Evolutionary conservation across 176 grass and related monocot species (phyloP).

Genomic region (Melocanna baccifera): DNA sequence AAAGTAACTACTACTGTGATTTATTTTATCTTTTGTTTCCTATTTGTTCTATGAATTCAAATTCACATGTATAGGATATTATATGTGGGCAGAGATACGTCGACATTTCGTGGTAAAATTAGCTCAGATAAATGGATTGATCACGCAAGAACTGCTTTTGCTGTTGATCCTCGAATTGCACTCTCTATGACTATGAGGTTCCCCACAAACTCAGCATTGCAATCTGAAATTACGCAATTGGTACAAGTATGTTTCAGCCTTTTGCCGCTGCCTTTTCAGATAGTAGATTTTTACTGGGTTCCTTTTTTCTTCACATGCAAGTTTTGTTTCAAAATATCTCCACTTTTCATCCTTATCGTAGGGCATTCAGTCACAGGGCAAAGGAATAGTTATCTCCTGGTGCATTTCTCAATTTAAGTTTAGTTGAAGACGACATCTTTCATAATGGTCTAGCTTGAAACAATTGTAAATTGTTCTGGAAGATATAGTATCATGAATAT

Average conservation of each 20-base stretch:
- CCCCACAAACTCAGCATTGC: conserved; percentile 72
- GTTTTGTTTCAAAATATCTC: conserved; percentile 14
- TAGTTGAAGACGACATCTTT: conserved; percentile 11
- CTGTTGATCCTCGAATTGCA: conserved; percentile 85
- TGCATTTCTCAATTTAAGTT: conserved; percentile 5
- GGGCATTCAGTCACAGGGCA: background rate
- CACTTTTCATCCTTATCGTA: conserved; percentile 3
- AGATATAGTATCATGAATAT: conserved; percentile 12
- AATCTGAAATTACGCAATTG: conserved; percentile 83
- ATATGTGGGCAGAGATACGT: conserved; percentile 59
- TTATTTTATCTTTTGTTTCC: conserved; percentile 24
- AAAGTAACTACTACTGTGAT: conserved; percentile 52
- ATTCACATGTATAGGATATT: conserved; percentile 19
- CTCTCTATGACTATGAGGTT: conserved; percentile 71
- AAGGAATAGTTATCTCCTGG: background rate
- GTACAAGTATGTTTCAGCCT: conserved; percentile 64
- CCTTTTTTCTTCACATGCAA: conserved; percentile 23
- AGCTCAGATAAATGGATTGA: conserved; percentile 95
- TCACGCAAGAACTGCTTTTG: conserved; percentile 87
- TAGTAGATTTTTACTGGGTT: conserved; percentile 2
- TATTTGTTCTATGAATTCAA: conserved; percentile 20
- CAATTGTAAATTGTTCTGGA: background rate
- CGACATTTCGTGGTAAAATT: conserved; percentile 74
- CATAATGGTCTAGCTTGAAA: background rate
- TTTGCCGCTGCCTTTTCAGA: conserved; percentile 17